A percentile compares a stretch with the other conserved stretches of the same genome.
Evolutionary conservation across 140 eudicot genomes (phyloP).

Genomic region (Bidens hawaiensis): DNA sequence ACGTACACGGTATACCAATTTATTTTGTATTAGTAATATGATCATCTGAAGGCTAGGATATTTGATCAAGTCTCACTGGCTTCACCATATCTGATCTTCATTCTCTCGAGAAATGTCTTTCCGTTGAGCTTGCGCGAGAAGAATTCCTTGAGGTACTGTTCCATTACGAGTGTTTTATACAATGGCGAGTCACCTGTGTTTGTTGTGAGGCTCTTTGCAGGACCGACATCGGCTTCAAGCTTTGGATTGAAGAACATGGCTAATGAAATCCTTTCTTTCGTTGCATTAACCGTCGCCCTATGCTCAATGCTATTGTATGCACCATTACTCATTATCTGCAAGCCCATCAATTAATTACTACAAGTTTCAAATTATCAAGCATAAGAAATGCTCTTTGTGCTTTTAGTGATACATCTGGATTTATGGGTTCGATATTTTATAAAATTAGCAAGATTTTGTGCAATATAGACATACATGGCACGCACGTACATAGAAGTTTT

Average conservation of each 20-base stretch:
- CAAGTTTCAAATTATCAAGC: background rate
- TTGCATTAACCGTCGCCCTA: slow-evolving; percentile 43
- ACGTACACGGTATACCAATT: background rate
- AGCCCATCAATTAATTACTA: background rate
- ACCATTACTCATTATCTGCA: slow-evolving; percentile 5
- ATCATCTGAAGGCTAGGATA: background rate
- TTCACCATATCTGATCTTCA: slow-evolving; percentile 31
- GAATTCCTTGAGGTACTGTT: slow-evolving; percentile 41
- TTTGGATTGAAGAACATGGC: slow-evolving; percentile 47
- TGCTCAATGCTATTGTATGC: slow-evolving; percentile 42
- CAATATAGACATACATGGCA: too few relatives aligned
- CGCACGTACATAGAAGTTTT: too few relatives aligned
- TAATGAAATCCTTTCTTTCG: slow-evolving; percentile 37
- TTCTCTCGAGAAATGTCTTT: slow-evolving; percentile 37
- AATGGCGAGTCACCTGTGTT: slow-evolving; percentile 24
- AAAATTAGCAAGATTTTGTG: too few relatives aligned
- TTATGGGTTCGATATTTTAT: too few relatives aligned
- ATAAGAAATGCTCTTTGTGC: too few relatives aligned
- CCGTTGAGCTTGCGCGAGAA: slow-evolving; percentile 44
- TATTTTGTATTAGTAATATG: background rate
- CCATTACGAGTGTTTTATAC: slow-evolving; percentile 33
- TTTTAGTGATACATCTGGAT: too few relatives aligned
- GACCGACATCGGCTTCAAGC: slow-evolving; percentile 47
- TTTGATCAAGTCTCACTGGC: background rate
- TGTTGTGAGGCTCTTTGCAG: slow-evolving; percentile 26